Conservation (phyloP, 495 filamentous ascomycete genomes). For the Penicillium lagena region DNA sequence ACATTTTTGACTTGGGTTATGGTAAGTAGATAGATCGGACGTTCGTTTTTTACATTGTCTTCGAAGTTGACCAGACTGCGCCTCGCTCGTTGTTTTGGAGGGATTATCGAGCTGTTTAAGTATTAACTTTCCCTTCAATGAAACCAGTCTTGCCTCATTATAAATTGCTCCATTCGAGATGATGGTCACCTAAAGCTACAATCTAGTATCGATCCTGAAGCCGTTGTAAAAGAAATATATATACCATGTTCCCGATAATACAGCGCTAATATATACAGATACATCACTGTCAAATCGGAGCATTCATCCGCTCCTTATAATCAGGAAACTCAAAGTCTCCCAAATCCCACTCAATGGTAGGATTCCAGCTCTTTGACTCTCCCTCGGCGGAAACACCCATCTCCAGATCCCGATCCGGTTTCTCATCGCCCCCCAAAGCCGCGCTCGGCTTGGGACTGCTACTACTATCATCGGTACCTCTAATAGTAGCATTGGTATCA, state of each 20-base stretch:
- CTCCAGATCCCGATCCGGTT: conserved; percentile 7
- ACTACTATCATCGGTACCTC: background rate
- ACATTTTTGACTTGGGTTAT: background rate
- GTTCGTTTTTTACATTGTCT: too few species aligned
- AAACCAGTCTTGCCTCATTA: too few species aligned
- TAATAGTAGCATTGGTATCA: background rate
- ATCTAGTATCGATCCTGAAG: too few species aligned
- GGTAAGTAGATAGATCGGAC: background rate
- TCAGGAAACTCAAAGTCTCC: conserved; percentile 23
- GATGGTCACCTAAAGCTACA: too few species aligned
- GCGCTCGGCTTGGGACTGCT: background rate
- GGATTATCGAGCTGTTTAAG: too few species aligned
- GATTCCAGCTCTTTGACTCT: background rate
- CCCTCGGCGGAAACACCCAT: background rate
- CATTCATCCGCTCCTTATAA: conserved; percentile 23
- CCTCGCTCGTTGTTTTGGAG: too few species aligned
- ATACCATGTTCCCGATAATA: background rate
- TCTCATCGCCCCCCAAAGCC: background rate
- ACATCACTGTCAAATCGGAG: conserved; percentile 7
- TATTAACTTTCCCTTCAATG: too few species aligned
- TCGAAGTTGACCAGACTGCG: too few species aligned
- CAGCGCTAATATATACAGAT: background rate
- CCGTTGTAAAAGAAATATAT: background rate
- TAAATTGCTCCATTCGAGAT: too few species aligned
- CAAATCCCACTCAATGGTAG: conserved; percentile 19